Conservation (phyloP, 768 basidiomycete genomes). For the Tremella yokohamensis region DNA sequence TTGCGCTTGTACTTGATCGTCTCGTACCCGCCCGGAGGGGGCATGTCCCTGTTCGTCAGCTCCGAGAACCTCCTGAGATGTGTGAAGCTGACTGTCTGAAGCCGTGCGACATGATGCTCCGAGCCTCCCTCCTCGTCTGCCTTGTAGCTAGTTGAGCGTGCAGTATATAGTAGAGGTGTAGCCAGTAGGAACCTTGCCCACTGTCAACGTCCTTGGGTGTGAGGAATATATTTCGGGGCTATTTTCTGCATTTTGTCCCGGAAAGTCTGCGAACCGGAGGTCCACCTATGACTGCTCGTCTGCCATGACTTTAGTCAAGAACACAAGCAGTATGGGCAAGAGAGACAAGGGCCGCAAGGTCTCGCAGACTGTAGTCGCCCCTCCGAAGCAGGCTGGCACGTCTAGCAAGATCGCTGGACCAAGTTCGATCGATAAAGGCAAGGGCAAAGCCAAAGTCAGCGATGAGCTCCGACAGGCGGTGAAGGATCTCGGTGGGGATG, state of each 20-base stretch:
- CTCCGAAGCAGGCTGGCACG: background rate
- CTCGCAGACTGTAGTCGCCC: background rate
- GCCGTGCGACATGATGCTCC: conserved; percentile 1
- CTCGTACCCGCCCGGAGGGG: conserved; percentile 89
- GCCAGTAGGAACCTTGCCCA: no score
- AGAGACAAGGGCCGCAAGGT: background rate
- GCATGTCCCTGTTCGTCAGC: conserved; percentile 73
- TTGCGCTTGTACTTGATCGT: conserved; percentile 92
- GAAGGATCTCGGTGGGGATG: conserved; percentile 49
- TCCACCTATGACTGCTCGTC: background rate
- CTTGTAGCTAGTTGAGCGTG: background rate
- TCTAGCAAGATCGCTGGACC: background rate
- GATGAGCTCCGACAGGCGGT: conserved; percentile 41
- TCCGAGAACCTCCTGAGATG: background rate
- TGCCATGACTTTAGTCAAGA: background rate
- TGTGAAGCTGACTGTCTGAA: conserved; percentile 1
- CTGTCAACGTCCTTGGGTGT: conserved; percentile 2
- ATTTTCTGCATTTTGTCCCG: conserved; percentile 6
- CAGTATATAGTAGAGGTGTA: no score
- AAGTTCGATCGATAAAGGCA: background rate
- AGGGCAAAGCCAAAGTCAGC: conserved; percentile 23
- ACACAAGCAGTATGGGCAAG: conserved; percentile 2
- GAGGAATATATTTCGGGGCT: conserved; percentile 3
- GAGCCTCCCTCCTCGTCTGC: background rate
- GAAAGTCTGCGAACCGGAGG: conserved; percentile 19